Evolutionary conservation across 441 rosid genomes (phyloP), one percentile per base, ranked within the genome.

Genomic region (Erysimum cheiri): DNA sequence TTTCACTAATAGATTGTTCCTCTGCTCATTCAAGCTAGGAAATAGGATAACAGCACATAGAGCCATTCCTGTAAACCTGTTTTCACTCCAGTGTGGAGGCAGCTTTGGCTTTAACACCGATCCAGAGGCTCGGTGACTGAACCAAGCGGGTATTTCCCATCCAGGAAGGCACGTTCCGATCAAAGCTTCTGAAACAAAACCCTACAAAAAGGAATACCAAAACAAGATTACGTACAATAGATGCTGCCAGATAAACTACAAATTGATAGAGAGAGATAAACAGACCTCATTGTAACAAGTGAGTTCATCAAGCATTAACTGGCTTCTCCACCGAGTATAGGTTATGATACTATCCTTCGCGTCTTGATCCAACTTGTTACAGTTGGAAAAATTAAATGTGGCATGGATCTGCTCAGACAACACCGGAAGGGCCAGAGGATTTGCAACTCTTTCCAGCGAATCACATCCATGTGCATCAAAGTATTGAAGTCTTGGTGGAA

Each of bases 401-500:
- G 54, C 28, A 62, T 56, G 46, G 26, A 1, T 10, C n/a, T 44
- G 58, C 19, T 24, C 24, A 2, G 64, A 3, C 12, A 8, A 1
- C 3, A 33, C 2, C 4, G 14, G 14, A 26, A 63, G 8, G 22
- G 41, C 35, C 2, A 58, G 2, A 19, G 55, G 37, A 57, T 32
- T 67, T 65, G 72, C 33, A 26, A 60, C 40, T 14, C 13, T 57
- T 36, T 35, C 33, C n/a, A 79, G 28, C 1, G 14, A 35, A 2
- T 14, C 35, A 71, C 77, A 71, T 0, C 50, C 32, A 1, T 13
- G 10, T 1, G 77, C 74, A 3, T 8, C 26, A 40, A 71, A 61
- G 9, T 1, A 4, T 0, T 11, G 10, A 11, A 62, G 66, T 43
- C n/a, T 13, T 12, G 69, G 15, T 9, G 76, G 80, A 60, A 80